Evolutionary conservation across 345 rosid species (phyloP).

Genomic region (Angophora floribunda): DNA sequence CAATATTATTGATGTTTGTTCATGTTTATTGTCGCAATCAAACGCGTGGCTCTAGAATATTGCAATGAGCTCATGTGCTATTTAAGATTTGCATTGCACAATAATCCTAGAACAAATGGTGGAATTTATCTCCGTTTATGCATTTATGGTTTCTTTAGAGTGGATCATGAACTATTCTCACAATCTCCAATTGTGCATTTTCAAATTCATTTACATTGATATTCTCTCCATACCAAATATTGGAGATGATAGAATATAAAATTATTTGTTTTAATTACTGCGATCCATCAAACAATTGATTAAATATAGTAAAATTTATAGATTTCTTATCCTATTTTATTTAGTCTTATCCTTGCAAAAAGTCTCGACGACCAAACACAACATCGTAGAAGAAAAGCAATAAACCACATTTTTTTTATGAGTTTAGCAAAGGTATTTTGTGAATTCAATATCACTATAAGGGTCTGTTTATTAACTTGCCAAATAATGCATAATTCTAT

Average conservation of each 20-base stretch:
- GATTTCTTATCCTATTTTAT: neutral
- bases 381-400: neutral
- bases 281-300: rapidly evolving
- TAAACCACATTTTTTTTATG: neutral
- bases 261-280: rapidly evolving
- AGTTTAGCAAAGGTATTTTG: neutral
- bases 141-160: neutral
- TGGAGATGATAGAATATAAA: neutral
- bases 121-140: neutral
- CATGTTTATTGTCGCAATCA: rapidly evolving
- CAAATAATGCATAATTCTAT: no score
- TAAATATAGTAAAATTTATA: rapidly evolving
- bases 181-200: neutral
- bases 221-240: neutral
- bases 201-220: neutral
- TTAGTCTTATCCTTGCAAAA: neutral
- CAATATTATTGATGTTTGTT: rapidly evolving
- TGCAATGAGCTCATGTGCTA: neutral
- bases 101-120: no score
- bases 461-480: no score
- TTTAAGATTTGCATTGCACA: no score
- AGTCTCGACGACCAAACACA: rapidly evolving
- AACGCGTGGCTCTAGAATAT: neutral
- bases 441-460: neutral
- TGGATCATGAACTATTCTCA: neutral